Conservation (phyloP, 140 eudicot genomes). For the Stevia rebaudiana region DNA sequence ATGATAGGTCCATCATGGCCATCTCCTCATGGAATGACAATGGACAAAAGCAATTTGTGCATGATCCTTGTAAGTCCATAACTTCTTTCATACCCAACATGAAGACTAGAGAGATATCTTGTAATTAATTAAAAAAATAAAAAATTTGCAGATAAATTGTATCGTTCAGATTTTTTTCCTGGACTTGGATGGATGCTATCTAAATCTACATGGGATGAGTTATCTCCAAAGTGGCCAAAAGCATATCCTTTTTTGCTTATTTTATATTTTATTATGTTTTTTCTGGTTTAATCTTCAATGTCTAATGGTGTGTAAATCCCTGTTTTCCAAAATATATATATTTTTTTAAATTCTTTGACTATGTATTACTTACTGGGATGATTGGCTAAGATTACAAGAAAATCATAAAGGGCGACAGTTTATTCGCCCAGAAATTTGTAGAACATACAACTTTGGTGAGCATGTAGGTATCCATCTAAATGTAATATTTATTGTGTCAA, state of each 20-base stretch:
- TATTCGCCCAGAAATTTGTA: slow-evolving; percentile 94
- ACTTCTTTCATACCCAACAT: background rate
- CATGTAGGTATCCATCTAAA: slow-evolving; percentile 54
- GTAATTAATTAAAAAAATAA: background rate
- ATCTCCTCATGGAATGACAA: slow-evolving; percentile 98
- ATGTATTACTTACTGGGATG: slow-evolving; percentile 94
- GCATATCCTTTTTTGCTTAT: slow-evolving; percentile 76
- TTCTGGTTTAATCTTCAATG: slow-evolving; percentile 8
- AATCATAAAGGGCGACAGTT: slow-evolving; percentile 86
- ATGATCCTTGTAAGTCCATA: slow-evolving; percentile 81
- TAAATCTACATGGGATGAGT: slow-evolving; percentile 75
- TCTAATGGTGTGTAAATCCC: background rate
- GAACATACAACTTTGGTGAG: slow-evolving; percentile 97
- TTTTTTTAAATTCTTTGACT: slow-evolving; percentile 46
- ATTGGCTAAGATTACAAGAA: slow-evolving; percentile 88
- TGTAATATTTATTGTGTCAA: background rate
- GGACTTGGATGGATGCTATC: slow-evolving; percentile 99
- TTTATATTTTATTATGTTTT: too few relatives aligned
- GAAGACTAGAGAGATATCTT: background rate
- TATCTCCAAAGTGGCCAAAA: slow-evolving; percentile 99
- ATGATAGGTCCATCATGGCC: slow-evolving; percentile 83
- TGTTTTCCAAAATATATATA: too few relatives aligned
- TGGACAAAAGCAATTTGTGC: slow-evolving; percentile 93
- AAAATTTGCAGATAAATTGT: slow-evolving; percentile 64
- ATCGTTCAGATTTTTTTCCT: slow-evolving; percentile 95